A percentile compares a stretch with the other conserved stretches of the same genome.
These are phyloP conservation scores for Chrysochromulina parva DNA, from an alignment of 78 protist genomes.

Conservation along the genomic window DNA sequence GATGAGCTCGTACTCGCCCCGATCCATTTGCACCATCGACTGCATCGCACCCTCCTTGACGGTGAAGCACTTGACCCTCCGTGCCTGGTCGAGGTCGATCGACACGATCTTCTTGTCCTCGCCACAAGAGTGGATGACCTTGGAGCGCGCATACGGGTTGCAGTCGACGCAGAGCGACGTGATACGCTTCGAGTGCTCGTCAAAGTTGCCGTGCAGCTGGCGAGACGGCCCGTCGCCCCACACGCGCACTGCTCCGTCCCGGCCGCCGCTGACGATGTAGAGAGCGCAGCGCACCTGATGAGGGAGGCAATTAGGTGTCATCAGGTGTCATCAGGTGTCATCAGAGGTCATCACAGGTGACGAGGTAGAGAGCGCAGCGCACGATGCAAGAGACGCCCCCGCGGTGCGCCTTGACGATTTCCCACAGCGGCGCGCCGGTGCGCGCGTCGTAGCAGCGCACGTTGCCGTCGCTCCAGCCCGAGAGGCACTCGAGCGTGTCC, in stretches of 20 bases:
- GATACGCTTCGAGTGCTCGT: background rate
- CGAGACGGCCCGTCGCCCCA: background rate
- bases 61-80: background rate
- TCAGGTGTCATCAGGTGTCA: no score
- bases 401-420: background rate
- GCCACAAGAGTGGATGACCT: background rate
- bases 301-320: no score
- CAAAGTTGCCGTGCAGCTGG: background rate
- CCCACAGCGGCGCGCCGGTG: background rate
- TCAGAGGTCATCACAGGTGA: background rate
- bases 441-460: background rate
- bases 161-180: background rate
- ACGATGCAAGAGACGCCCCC: background rate
- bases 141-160: background rate
- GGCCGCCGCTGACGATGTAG: background rate
- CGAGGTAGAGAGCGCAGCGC: background rate
- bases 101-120: background rate
- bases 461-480: background rate
- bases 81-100: background rate
- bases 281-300: background rate
- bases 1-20: background rate
- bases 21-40: background rate
- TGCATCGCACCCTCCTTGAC: background rate
- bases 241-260: background rate
- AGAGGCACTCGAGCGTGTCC: background rate